These are phyloP conservation scores for Sporothrix euskadiensis DNA, from an alignment of 2,329 filamentous ascomycete genomes.

Conservation along the genomic window DNA sequence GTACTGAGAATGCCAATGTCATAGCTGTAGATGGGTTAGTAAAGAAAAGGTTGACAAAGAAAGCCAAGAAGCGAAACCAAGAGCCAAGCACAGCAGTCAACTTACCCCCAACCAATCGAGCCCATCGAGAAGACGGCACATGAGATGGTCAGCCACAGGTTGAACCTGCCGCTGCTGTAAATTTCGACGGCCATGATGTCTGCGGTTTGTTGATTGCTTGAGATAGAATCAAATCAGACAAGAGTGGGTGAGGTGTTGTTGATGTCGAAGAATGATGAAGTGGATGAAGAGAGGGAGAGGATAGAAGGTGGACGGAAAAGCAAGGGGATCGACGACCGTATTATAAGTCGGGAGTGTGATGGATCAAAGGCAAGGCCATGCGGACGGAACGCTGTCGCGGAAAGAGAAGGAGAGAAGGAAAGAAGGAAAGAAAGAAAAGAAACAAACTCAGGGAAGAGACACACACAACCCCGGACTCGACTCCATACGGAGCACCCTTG, in stretches of 20 bases:
- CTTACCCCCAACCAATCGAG: slow-evolving; percentile 30
- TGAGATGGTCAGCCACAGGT: slow-evolving; percentile 29
- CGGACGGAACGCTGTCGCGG: not conserved
- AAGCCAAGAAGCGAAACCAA: not conserved
- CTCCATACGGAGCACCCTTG: slow-evolving; percentile 19
- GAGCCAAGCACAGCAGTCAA: not conserved
- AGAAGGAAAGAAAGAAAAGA: not conserved
- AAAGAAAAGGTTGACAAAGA: not conserved
- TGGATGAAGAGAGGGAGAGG: not conserved
- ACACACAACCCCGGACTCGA: slow-evolving; percentile 1
- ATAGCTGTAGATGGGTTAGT: slow-evolving; percentile 24
- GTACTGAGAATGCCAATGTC: slow-evolving; percentile 34
- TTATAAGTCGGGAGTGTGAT: not conserved
- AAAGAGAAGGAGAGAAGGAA: not conserved
- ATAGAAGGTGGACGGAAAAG: not conserved
- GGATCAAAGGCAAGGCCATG: not conserved
- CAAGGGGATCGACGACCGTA: slow-evolving; percentile 15
- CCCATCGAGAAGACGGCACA: slow-evolving; percentile 31
- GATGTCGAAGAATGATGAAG: not conserved
- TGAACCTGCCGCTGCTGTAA: slow-evolving; percentile 21
- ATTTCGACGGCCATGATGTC: slow-evolving; percentile 6
- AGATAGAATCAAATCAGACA: not conserved
- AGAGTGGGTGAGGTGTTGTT: not conserved
- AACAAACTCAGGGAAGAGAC: not conserved
- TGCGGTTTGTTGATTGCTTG: not conserved